Conservation (phyloP, 805 yeast species). For the Phaffomyces thermotolerans region DNA sequence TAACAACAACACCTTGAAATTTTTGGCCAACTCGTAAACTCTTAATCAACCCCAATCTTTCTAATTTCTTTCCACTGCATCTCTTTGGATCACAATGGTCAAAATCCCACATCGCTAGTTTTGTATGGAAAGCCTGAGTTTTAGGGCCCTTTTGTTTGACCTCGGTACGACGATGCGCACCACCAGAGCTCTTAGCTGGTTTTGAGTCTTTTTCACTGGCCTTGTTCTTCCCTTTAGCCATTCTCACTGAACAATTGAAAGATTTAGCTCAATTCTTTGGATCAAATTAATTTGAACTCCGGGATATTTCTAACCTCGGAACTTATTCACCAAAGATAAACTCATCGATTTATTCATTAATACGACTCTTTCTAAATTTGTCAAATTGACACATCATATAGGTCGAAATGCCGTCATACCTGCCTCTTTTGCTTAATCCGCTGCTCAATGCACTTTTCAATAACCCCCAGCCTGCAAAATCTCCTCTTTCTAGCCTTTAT, state of each 20-base stretch:
- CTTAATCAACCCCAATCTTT: conserved; percentile 76
- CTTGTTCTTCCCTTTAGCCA: conserved; percentile 42
- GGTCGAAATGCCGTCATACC: conserved; percentile 29
- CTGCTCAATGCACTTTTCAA: conserved; percentile 59
- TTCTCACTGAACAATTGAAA: conserved; percentile 5
- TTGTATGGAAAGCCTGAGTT: conserved; percentile 54
- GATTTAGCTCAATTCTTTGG: too few relatives aligned
- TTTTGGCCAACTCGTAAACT: conserved; percentile 86
- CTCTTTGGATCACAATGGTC: conserved; percentile 98
- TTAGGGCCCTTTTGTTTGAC: conserved; percentile 22
- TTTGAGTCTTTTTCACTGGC: conserved; percentile 31
- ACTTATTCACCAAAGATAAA: background rate
- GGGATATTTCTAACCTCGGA: background rate
- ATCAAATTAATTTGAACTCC: background rate
- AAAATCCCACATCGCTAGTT: conserved; percentile 98
- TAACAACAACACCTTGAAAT: conserved; percentile 79
- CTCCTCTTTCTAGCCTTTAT: conserved; percentile 42
- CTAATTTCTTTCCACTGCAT: conserved; percentile 92
- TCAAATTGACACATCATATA: background rate
- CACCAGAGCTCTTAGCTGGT: conserved; percentile 39
- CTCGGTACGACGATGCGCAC: conserved; percentile 41
- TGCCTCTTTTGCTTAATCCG: conserved; percentile 56
- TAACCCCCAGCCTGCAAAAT: conserved; percentile 45
- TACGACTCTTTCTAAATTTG: background rate
- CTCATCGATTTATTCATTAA: background rate